Base-by-base conservation (phyloP, 2,329 filamentous ascomycete species). In the Alternaria conjuncta region DNA sequence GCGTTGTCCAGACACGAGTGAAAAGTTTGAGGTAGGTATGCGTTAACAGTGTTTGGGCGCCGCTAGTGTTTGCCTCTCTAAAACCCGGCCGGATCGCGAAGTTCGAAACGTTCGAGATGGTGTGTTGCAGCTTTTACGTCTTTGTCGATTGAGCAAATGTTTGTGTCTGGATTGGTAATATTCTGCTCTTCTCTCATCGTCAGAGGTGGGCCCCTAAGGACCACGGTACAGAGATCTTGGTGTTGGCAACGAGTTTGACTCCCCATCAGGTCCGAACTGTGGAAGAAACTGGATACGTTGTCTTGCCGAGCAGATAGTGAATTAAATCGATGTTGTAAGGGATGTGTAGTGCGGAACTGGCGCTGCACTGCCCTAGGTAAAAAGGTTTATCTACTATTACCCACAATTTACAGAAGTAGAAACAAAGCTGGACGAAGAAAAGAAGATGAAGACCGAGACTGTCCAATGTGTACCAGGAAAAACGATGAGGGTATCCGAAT, bases 401-500 rank as follows among this genome's bases (percentile, higher is more conserved):
- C n/a, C 36, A 41, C 36, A 7, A 8, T 43, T 44, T 25, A 25
- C n/a, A 55, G 10, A 20, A 25, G 7, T 44, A 55, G 7, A 28
- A 18, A 44, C 36, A 44, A 11, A 15, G 41, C 23, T n/a, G 25
- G 30, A 49, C n/a, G 61, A 57, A 36, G 55, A 15, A 46, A 36
- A 8, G 43, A 47, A 63, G 20, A 46, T 32, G 55, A 60, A 54
- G 20, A 53, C 30, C 20, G 20, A 36, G 20, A 41, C 20, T 41
- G 20, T 53, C 49, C 13, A 28, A n/a, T 13, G 15, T 53, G 23
- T 57, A 58, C 56, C 25, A 13, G 61, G 55, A 23, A n/a, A 60
- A 61, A 59, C 10, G 13, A 41, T 46, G 36, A 57, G 70, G 71
- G 70, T 73, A 74, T 74, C 66, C 67, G 68, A 66, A 63, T 67